Percentiles rank a stretch among this genome's conserved stretches.
phyloP scores from a whole-genome alignment of 2,329 filamentous ascomycete species.

The Neofusicoccum sp. region DNA sequence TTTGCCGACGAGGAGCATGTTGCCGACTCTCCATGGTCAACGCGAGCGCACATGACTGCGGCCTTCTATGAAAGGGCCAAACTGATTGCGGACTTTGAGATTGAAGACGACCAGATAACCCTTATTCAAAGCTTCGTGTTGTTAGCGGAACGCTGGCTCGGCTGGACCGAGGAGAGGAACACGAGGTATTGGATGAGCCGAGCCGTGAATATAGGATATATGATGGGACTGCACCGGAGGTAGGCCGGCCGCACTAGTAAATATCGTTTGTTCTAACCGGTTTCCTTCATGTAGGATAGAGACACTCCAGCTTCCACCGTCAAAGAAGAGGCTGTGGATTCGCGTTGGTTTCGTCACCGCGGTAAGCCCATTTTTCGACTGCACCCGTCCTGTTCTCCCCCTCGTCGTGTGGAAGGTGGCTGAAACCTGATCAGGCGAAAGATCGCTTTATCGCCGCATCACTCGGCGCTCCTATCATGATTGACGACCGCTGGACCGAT shows the following conservation, averaged over 20 bases:
- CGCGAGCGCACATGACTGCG: not conserved
- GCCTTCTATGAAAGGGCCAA: constrained; percentile 5
- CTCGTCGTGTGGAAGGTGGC: not conserved
- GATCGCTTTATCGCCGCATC: not conserved
- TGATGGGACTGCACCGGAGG: constrained; percentile 12
- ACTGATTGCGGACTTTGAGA: constrained; percentile 11
- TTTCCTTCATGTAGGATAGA: not conserved
- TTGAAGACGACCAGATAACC: constrained; percentile 8
- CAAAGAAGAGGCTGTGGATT: not conserved
- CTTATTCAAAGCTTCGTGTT: constrained; percentile 6
- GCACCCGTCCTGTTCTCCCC: not conserved
- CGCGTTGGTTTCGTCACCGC: constrained; percentile 6
- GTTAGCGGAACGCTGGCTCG: constrained; percentile 5
- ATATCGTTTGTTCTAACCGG: not conserved
- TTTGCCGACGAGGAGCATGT: not conserved
- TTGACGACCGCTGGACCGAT: constrained; percentile 10
- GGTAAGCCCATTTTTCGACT: not conserved
- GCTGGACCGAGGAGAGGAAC: constrained; percentile 18
- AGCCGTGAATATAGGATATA: not conserved
- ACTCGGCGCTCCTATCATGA: not conserved
- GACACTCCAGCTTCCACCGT: not conserved
- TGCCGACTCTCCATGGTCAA: not conserved
- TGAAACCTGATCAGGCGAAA: not conserved
- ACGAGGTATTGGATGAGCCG: constrained; percentile 14
- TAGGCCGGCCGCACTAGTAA: not conserved